phyloP scores from a whole-genome alignment of 2,329 filamentous ascomycete species.

The Sclerotinia spermophila region DNA sequence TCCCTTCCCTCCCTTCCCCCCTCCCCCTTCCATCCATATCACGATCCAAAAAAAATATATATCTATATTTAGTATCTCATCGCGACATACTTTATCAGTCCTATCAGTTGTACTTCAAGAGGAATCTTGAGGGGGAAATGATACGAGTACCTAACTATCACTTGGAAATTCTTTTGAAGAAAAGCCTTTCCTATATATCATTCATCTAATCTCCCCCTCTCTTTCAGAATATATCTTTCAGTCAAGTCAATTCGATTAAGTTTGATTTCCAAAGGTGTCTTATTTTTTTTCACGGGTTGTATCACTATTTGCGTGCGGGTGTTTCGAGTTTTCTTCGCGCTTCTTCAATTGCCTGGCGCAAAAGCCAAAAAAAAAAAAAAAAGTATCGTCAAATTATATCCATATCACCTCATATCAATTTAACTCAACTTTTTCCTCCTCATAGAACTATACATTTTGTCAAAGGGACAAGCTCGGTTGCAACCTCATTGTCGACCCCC shows the following conservation, averaged over 20 bases:
- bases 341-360: constrained; percentile 10
- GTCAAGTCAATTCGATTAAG: not conserved
- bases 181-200: not conserved
- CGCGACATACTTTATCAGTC: constrained; percentile 13
- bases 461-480: not conserved
- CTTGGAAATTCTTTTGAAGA: not conserved
- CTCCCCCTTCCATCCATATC: not conserved
- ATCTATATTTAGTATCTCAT: constrained; percentile 18
- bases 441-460: not conserved
- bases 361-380: not conserved
- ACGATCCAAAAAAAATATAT: constrained; percentile 17
- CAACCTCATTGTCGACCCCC: not conserved
- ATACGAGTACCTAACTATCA: not conserved
- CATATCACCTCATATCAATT: not conserved
- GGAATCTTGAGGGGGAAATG: not conserved
- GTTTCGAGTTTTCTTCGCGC: constrained; percentile 10
- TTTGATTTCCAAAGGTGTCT: not conserved
- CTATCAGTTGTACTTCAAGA: constrained; percentile 13
- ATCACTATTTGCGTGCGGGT: constrained; percentile 2
- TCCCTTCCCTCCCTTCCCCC: not conserved
- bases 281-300: not conserved
- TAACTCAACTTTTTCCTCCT: not conserved
- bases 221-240: not conserved
- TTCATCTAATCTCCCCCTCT: not conserved
- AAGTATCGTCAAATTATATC: not conserved